Evolutionary conservation across 768 basidiomycete genomes (phyloP).

Genomic region (Harrya chromipes): DNA sequence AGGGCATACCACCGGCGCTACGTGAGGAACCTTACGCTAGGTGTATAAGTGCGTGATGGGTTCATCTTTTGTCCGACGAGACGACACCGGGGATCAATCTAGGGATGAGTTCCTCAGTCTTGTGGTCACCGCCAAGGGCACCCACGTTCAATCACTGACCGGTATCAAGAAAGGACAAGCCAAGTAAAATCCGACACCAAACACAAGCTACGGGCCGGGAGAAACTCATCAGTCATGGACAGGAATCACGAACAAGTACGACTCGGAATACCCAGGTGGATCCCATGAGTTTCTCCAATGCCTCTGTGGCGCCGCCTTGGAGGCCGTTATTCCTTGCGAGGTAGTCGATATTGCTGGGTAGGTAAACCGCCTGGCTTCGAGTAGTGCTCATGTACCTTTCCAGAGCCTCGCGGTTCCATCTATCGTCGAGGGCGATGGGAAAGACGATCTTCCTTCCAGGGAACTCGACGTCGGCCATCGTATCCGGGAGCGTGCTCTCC

Average conservation of each 20-base stretch:
- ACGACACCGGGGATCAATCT: conserved; percentile 58
- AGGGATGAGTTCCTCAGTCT: neutral
- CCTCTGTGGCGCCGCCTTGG: conserved; percentile 39
- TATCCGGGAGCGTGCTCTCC: conserved; percentile 39
- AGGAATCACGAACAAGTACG: neutral
- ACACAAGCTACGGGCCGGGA: conserved; percentile 44
- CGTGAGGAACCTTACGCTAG: conserved; percentile 39
- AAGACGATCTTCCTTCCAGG: conserved; percentile 53
- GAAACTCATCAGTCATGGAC: neutral
- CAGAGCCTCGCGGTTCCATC: conserved; percentile 53
- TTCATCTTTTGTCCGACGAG: conserved; percentile 74
- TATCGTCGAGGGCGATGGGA: conserved; percentile 62
- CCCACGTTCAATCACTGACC: conserved; percentile 25
- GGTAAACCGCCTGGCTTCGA: conserved; percentile 57
- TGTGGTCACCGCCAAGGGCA: neutral
- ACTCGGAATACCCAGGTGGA: conserved; percentile 46
- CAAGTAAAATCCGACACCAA: conserved; percentile 63
- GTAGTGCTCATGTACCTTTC: conserved; percentile 54
- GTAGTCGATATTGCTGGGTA: conserved; percentile 68
- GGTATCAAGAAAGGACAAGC: conserved; percentile 63
- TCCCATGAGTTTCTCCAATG: conserved; percentile 42
- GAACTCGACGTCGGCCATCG: conserved; percentile 41
- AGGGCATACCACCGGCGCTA: neutral
- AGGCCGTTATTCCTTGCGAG: conserved; percentile 62
- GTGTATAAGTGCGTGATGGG: conserved; percentile 64